A percentile compares a stretch with the other conserved stretches of the same genome.
Conservation (phyloP, 495 filamentous ascomycete genomes). For the Neurospora sp. region DNA sequence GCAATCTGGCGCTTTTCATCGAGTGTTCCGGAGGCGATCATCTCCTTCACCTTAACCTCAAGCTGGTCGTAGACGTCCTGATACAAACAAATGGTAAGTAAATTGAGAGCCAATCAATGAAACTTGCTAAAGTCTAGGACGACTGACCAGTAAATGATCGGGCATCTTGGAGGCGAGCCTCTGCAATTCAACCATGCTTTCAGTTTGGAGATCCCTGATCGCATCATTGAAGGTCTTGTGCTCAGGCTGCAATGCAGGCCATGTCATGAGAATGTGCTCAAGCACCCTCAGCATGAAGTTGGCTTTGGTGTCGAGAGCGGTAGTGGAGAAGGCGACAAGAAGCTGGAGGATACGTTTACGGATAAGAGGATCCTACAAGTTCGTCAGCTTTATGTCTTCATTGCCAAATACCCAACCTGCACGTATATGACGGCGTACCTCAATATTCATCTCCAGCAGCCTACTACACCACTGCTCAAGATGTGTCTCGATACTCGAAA, state of each 20-base stretch:
- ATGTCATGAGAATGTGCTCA: conserved; percentile 79
- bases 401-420: not conserved
- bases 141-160: conserved; percentile 64
- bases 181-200: conserved; percentile 78
- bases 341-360: conserved; percentile 75
- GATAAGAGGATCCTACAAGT: conserved; percentile 66
- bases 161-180: conserved; percentile 83
- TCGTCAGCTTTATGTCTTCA: not conserved
- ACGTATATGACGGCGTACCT: conserved; percentile 33
- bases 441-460: conserved; percentile 64
- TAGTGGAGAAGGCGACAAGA: conserved; percentile 74
- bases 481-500: conserved; percentile 50
- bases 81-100: conserved; percentile 6
- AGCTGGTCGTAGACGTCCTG: conserved; percentile 76
- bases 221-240: conserved; percentile 74
- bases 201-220: conserved; percentile 74
- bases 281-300: conserved; percentile 77
- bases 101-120: not conserved
- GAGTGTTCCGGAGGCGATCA: conserved; percentile 58
- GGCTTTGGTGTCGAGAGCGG: conserved; percentile 65
- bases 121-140: not conserved
- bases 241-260: conserved; percentile 56
- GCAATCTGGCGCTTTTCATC: conserved; percentile 62
- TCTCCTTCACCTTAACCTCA: conserved; percentile 71
- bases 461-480: conserved; percentile 75